Base-by-base conservation (phyloP, 495 filamentous ascomycete species). In the Aeminium ludgeri region DNA sequence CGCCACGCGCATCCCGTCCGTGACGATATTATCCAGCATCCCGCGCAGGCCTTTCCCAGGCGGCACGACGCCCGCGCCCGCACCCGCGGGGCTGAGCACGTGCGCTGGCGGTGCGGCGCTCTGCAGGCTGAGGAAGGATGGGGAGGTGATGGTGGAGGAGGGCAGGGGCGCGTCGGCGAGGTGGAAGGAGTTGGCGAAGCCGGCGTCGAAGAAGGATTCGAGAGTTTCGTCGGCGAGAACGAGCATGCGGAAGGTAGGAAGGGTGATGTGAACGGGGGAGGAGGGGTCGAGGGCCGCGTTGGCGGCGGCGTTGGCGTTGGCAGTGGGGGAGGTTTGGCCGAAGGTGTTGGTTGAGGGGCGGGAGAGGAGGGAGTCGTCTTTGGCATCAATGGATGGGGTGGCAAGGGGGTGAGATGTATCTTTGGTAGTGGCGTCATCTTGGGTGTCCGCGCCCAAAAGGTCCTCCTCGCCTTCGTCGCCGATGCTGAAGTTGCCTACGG, bases 241-340 rank as follows among this genome's bases (percentile, higher is more conserved):
- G 18, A 97, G 84, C 89, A 97, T 97, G 49, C 89, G 80, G 70
- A 97, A 97, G 16, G 89, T 97, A 0, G 91, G 91, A 7, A 97
- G 74, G 6, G 91, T 96, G 55, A 97, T 95, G 58, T 93, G 79
- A 0, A 97, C 70, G 0, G 89, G 89, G 43, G 89, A 86, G 32
- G 79, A 73, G 0, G 89, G 89, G 56, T 97, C 85, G 4, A 97
- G 75, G 18, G 89, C 89, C 12, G 76, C 70, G 53, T 97, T 97
- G 19, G 86, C 85, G 15, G 68, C 65, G 64, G 55, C 69, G 60
- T n/a, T 66, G 64, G 50, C 67, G 65, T 38, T 72, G 69, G 43
- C 65, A 63, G 15, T 62, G 58, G 32, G 66, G 53, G 25, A 11
- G 1, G 34, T 38, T 34, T 45, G 40, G 38, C 34, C 30, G 51